A percentile compares a stretch with the other conserved stretches of the same genome.
Evolutionary conservation across 176 grass and related monocot genomes (phyloP).

Genomic region (Aegilops speltoides): DNA sequence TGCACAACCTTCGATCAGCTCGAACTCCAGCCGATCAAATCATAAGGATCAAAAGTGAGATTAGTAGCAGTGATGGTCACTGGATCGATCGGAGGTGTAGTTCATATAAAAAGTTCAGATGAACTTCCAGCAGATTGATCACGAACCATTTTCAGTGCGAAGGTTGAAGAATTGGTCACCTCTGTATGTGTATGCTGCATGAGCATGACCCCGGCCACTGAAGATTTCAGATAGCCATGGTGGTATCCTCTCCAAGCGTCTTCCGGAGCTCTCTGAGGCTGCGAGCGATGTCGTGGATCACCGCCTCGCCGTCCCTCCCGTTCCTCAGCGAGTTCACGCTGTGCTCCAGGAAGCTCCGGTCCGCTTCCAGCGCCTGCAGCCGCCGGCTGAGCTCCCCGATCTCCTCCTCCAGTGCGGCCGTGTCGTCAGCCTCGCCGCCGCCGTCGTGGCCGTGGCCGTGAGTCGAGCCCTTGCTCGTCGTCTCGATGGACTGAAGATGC

Average conservation of each 20-base stretch:
- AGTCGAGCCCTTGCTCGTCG: background rate
- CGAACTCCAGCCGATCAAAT: background rate
- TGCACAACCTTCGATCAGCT: background rate
- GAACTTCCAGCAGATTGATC: background rate
- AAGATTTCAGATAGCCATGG: constrained; percentile 34
- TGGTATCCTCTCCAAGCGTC: constrained; percentile 24
- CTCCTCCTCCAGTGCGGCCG: constrained; percentile 47
- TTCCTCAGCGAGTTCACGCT: constrained; percentile 73
- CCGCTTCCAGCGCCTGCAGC: constrained; percentile 65
- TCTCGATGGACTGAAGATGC: background rate
- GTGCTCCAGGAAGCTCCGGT: constrained; percentile 76
- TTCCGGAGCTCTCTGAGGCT: constrained; percentile 60
- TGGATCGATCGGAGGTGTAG: background rate
- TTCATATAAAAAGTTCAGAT: background rate
- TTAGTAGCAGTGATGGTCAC: background rate
- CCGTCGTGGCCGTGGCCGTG: background rate
- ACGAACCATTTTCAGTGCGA: background rate
- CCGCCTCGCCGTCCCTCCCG: constrained; percentile 43
- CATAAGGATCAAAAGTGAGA: background rate
- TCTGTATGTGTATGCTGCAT: background rate
- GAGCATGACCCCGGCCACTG: background rate
- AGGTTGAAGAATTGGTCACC: constrained; percentile 8
- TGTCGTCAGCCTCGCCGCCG: constrained; percentile 35
- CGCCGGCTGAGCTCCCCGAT: constrained; percentile 49
- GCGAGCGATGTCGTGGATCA: constrained; percentile 65